A percentile compares a stretch with the other conserved stretches of the same genome.
These are phyloP conservation scores for Rhynchosporium secalis DNA, from an alignment of 2,329 filamentous ascomycete genomes.

Conservation along the genomic window DNA sequence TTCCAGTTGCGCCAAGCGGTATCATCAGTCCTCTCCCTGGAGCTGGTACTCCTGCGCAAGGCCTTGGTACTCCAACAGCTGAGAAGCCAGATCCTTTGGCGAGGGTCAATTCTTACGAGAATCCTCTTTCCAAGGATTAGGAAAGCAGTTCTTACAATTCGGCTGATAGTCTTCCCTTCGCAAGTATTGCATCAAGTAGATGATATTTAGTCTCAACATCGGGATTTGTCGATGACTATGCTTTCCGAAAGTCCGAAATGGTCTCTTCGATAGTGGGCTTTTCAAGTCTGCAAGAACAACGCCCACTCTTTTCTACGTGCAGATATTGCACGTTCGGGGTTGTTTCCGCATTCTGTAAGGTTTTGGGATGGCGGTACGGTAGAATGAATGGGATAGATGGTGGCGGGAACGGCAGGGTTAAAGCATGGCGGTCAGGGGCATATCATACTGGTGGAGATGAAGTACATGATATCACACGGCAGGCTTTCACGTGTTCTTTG, in stretches of 20 bases:
- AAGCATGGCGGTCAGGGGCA: background rate
- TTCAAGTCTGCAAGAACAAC: constrained; percentile 1
- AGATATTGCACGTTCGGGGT: background rate
- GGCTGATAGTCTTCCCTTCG: background rate
- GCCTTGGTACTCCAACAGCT: constrained; percentile 7
- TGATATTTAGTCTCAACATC: too few species aligned
- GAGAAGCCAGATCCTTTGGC: constrained; percentile 13
- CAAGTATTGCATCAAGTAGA: background rate
- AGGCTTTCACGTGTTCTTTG: constrained; percentile 10
- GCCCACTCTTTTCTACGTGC: background rate
- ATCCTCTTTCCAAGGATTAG: constrained; percentile 19
- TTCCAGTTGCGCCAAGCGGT: constrained; percentile 67
- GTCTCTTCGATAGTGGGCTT: background rate
- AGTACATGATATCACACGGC: constrained; percentile 11
- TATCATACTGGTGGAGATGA: constrained; percentile 5
- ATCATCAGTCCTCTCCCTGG: constrained; percentile 37
- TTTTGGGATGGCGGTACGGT: background rate
- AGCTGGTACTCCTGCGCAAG: constrained; percentile 30
- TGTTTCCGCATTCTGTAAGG: too few species aligned
- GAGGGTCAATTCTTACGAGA: constrained; percentile 14
- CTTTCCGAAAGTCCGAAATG: background rate
- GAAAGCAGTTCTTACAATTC: background rate
- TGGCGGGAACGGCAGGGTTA: background rate
- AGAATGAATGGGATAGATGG: constrained; percentile 17
- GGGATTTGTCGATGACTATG: too few species aligned